Evolutionary conservation across 192 early-diverging fungal genomes (phyloP), one percentile per base, ranked within the genome.

Genomic region (Geranomyces michiganensis): DNA sequence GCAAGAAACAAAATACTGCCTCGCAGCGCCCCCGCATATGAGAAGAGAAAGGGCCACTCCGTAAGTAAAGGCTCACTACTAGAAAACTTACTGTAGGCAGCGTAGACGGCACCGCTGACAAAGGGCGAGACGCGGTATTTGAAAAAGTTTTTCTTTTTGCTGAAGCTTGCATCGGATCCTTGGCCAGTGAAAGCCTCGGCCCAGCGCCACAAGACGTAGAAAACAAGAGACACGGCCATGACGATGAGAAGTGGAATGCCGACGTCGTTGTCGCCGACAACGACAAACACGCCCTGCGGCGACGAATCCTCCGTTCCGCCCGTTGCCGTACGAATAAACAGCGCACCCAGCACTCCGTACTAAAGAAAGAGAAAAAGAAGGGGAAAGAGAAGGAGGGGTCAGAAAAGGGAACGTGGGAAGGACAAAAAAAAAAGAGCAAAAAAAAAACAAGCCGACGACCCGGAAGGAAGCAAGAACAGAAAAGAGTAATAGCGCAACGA

Each of bases 191-290:
- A 48, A 15, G 76, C 81, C 67, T 82, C 81, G 70, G 76, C 81
- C 68, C 80, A 82, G 33, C 81, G 65, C 81, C 81, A 82, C 10
- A 75, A 31, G 45, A 70, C 45, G 64, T 82, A 82, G 56, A 82
- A 78, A 0, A 70, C 62, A 14, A 82, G 55, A 17, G 72, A 67
- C 9, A 77, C 69, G 22, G 79, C 76, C 73, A 80, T 72, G 56
- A 78, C 63, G 44, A 78, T 21, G 26, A 82, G 68, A 4, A 80
- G n/a, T 14, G 78, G 78, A n/a, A 79, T 78, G 44, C 78, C 81
- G 24, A 80, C 70, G 14, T 66, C 45, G 36, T 72, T 73, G 33
- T 75, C 62, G 29, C 78, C 76, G 22, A 80, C 29, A 19, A 78
- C 72, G 12, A 82, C 44, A 56, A 82, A 82, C 17, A 69, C 76